A percentile compares a stretch with the other conserved stretches of the same genome.
phyloP scores from a whole-genome alignment of 2,329 filamentous ascomycete genomes.

The Diaporthe caulivora region DNA sequence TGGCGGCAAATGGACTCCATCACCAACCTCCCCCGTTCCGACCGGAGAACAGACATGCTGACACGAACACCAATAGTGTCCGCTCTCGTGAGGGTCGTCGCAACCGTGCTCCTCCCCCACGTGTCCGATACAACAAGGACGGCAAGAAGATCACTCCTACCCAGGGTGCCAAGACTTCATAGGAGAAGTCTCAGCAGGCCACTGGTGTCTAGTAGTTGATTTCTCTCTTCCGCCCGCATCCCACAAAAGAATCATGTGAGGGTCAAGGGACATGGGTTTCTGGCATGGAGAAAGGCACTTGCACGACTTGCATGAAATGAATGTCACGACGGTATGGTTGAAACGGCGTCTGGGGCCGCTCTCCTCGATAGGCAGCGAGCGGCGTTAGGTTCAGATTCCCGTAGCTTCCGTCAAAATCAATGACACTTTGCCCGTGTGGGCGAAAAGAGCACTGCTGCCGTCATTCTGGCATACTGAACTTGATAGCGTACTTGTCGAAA shows the following conservation, averaged over 20 bases:
- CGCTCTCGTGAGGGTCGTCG: constrained; percentile 96
- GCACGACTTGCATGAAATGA: constrained; percentile 38
- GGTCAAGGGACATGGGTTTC: constrained; percentile 34
- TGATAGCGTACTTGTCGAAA: too few species aligned
- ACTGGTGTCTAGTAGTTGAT: constrained; percentile 29
- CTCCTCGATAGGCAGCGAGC: constrained; percentile 25
- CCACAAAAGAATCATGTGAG: constrained; percentile 20
- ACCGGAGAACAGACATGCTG: constrained; percentile 50
- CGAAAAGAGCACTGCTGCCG: constrained; percentile 12
- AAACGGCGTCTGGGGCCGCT: constrained; percentile 38
- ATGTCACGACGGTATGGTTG: constrained; percentile 30
- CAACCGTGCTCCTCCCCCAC: constrained; percentile 97
- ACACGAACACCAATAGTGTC: constrained; percentile 75
- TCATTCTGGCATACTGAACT: too few species aligned
- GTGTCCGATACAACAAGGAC: constrained; percentile 99
- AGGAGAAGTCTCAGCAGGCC: constrained; percentile 39
- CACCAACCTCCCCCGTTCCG: constrained; percentile 39
- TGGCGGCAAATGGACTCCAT: constrained; percentile 46
- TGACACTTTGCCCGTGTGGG: constrained; percentile 37
- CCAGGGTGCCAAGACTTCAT: constrained; percentile 76
- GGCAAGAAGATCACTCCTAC: constrained; percentile 99
- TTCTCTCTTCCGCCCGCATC: neutral
- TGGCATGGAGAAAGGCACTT: constrained; percentile 36
- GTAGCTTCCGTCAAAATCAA: constrained; percentile 39
- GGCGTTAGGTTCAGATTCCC: constrained; percentile 38